A percentile compares a stretch with the other conserved stretches of the same genome.
Evolutionary conservation across 176 grass and related monocot species (phyloP).

Genomic region (Typha latifolia): DNA sequence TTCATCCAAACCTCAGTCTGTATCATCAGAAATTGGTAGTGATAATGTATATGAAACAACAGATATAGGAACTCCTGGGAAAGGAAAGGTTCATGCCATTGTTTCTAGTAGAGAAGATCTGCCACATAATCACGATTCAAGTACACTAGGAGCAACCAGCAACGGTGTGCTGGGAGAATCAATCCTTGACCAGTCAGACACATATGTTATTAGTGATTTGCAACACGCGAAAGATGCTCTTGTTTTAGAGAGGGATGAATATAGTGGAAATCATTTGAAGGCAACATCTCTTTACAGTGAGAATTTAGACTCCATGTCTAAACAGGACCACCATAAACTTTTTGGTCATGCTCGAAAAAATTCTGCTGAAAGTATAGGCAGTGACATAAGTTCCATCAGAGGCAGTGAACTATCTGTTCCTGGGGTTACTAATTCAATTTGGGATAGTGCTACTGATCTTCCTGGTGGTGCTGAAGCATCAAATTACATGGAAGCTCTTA

Average conservation of each 20-base stretch:
- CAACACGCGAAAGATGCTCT: constrained; percentile 31
- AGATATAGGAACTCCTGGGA: constrained; percentile 16
- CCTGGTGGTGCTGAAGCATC: constrained; percentile 47
- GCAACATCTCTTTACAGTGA: constrained; percentile 1
- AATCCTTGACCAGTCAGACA: constrained; percentile 32
- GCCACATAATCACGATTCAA: constrained; percentile 14
- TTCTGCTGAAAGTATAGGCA: constrained; percentile 85
- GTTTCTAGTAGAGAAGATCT: constrained; percentile 21
- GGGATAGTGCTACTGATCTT: constrained; percentile 56
- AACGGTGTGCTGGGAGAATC: constrained; percentile 51
- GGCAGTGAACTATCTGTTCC: constrained; percentile 69
- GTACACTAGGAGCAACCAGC: constrained; percentile 35
- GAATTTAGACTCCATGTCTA: constrained; percentile 32
- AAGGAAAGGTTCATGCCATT: constrained; percentile 18
- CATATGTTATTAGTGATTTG: constrained; percentile 18
- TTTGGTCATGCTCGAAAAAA: constrained; percentile 57
- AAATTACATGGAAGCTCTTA: constrained; percentile 43
- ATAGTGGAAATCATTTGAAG: constrained; percentile 31
- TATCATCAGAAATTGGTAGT: constrained; percentile 24
- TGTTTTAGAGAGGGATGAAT: constrained; percentile 24
- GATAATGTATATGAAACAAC: constrained; percentile 29
- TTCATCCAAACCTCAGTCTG: constrained; percentile 22
- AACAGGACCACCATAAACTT: constrained; percentile 38
- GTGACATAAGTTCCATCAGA: constrained; percentile 93
- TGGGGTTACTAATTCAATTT: constrained; percentile 51